These are phyloP conservation scores for Hericium coralloides DNA, from an alignment of 768 basidiomycete species.

Conservation along the genomic window DNA sequence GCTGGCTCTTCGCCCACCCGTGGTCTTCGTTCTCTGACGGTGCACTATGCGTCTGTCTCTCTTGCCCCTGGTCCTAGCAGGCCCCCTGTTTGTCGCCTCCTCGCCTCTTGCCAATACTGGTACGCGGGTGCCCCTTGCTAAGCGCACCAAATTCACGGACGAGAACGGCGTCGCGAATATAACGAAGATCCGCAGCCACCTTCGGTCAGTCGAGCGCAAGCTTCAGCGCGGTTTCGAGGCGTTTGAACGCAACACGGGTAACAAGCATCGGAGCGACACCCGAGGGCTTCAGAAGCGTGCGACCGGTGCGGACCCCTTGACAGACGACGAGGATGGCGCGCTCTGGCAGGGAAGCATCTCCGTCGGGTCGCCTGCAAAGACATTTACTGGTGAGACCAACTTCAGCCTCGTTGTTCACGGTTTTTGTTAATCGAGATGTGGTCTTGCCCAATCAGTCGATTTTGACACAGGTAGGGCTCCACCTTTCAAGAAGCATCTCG, in stretches of 20 bases:
- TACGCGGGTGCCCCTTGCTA: neutral
- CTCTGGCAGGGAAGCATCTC: neutral
- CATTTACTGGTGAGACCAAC: neutral
- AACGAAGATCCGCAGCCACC: neutral
- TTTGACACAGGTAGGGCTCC: neutral
- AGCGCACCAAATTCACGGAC: neutral
- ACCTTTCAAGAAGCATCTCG: no score
- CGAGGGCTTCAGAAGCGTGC: neutral
- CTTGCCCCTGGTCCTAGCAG: neutral
- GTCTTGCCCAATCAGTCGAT: neutral
- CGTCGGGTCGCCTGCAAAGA: neutral
- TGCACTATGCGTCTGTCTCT: neutral
- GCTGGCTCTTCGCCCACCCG: no score
- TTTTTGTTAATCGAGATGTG: neutral
- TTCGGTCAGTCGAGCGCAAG: conserved; percentile 1
- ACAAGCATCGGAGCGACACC: neutral
- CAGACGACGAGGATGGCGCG: neutral
- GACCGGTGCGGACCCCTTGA: neutral
- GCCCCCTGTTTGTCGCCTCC: neutral
- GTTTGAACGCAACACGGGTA: neutral
- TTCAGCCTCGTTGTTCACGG: no score
- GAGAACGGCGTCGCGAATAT: neutral
- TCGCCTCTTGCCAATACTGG: neutral
- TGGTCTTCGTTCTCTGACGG: neutral
- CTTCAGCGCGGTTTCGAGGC: neutral